Evolutionary conservation across 352 stramenopile species (phyloP).

Genomic region (Phytophthora ramorum): DNA sequence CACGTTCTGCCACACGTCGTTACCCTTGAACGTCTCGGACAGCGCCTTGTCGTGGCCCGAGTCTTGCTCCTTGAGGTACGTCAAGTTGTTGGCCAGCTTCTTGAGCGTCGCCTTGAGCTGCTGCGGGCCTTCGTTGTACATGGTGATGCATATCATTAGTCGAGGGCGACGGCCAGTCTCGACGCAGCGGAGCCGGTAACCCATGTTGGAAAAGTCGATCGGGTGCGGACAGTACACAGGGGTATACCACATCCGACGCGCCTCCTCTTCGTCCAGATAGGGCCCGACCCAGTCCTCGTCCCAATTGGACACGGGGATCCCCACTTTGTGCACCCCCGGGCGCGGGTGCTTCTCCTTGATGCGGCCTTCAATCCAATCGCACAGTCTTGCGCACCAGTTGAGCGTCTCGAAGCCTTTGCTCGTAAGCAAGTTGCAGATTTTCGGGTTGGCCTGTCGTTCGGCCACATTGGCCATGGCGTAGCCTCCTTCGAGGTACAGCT

Average conservation of each 20-base stretch:
- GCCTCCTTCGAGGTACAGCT: conserved; percentile 83
- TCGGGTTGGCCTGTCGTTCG: conserved; percentile 77
- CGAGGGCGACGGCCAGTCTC: conserved; percentile 71
- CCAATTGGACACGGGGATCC: conserved; percentile 69
- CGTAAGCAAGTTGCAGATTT: conserved; percentile 88
- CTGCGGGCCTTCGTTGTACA: conserved; percentile 82
- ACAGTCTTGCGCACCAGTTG: conserved; percentile 84
- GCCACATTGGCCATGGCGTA: conserved; percentile 88
- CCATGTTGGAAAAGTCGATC: conserved; percentile 79
- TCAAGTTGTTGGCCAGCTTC: conserved; percentile 87
- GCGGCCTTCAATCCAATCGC: conserved; percentile 88
- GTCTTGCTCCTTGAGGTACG: conserved; percentile 66
- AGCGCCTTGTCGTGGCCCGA: conserved; percentile 42
- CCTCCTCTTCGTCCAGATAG: conserved; percentile 78
- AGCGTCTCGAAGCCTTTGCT: conserved; percentile 89
- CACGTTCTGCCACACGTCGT: conserved; percentile 85
- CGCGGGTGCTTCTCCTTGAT: conserved; percentile 76
- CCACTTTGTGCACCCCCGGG: conserved; percentile 82
- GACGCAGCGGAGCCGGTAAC: conserved; percentile 81
- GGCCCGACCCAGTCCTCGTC: conserved; percentile 82
- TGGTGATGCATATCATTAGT: conserved; percentile 89
- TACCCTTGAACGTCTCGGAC: conserved; percentile 53
- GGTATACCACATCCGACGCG: conserved; percentile 82
- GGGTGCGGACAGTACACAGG: conserved; percentile 75
- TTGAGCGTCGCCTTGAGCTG: conserved; percentile 78